A percentile compares a stretch with the other conserved stretches of the same genome.
phyloP scores from a whole-genome alignment of 768 basidiomycete genomes.

The Grammothele lineata region DNA sequence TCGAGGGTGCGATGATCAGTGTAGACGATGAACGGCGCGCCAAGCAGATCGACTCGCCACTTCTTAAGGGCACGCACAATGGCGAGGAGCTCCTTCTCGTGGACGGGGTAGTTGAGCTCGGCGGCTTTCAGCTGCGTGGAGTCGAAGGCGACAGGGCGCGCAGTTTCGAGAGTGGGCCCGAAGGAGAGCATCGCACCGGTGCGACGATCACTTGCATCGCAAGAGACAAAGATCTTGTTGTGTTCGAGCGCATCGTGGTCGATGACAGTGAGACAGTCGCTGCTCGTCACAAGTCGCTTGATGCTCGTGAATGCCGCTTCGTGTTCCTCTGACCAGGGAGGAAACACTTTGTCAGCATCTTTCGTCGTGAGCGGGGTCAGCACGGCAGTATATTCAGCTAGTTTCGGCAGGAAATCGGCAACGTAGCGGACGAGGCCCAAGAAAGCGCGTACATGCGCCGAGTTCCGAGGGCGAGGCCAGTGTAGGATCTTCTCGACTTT shows the following conservation, averaged over 20 bases:
- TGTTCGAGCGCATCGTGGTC: slow-evolving; percentile 20
- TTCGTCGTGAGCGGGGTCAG: too few relatives aligned
- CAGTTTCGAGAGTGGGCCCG: slow-evolving; percentile 28
- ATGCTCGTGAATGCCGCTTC: too few relatives aligned
- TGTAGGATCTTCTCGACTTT: too few relatives aligned
- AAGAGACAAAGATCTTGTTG: slow-evolving; percentile 32
- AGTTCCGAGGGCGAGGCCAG: too few relatives aligned
- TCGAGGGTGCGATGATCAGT: slow-evolving; percentile 34
- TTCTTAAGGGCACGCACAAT: slow-evolving; percentile 30
- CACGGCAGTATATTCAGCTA: too few relatives aligned
- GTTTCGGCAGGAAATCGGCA: too few relatives aligned
- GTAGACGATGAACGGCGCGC: slow-evolving; percentile 32
- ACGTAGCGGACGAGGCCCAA: too few relatives aligned
- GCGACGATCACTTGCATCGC: slow-evolving; percentile 27
- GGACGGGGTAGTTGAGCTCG: slow-evolving; percentile 34
- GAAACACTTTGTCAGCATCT: too few relatives aligned
- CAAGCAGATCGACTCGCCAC: slow-evolving; percentile 20
- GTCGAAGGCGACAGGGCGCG: slow-evolving; percentile 28
- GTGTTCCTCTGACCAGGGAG: too few relatives aligned
- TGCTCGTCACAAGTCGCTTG: too few relatives aligned
- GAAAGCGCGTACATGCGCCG: too few relatives aligned
- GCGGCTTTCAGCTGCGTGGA: slow-evolving; percentile 28
- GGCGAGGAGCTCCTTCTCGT: slow-evolving; percentile 35
- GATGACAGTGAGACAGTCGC: too few relatives aligned
- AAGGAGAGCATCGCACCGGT: slow-evolving; percentile 30